Evolutionary conservation across 371 early-diverging fungal genomes (phyloP).

Genomic region (Mucor circinelloides): DNA sequence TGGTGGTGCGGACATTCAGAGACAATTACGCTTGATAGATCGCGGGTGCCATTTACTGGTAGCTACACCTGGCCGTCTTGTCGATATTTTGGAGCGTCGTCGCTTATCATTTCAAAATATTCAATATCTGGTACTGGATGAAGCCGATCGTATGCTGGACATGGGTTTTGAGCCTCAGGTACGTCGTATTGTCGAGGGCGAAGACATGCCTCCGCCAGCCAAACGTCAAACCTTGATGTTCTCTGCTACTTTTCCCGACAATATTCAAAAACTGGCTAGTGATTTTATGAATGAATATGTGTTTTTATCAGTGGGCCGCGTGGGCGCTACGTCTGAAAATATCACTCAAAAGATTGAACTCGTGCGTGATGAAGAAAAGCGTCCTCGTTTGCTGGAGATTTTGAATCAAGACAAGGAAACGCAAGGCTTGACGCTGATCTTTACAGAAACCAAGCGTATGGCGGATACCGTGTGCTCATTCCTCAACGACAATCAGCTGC

Average conservation of each 20-base stretch:
- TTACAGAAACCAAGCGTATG: slow-evolving; percentile 98
- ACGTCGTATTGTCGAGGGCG: slow-evolving; percentile 92
- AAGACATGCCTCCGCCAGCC: slow-evolving; percentile 89
- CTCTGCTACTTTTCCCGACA: slow-evolving; percentile 96
- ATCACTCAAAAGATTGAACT: slow-evolving; percentile 86
- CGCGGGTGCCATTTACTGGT: slow-evolving; percentile 96
- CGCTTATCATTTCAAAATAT: slow-evolving; percentile 80
- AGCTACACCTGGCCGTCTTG: slow-evolving; percentile 98
- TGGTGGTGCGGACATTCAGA: slow-evolving; percentile 95
- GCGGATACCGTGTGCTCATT: slow-evolving; percentile 92
- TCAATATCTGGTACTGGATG: slow-evolving; percentile 95
- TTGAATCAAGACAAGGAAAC: slow-evolving; percentile 57
- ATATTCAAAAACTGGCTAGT: slow-evolving; percentile 92
- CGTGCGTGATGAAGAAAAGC: slow-evolving; percentile 82
- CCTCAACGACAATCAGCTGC: slow-evolving; percentile 65
- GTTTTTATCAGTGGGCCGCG: slow-evolving; percentile 93
- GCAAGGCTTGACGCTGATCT: slow-evolving; percentile 88
- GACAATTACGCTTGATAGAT: slow-evolving; percentile 87
- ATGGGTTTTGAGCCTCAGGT: slow-evolving; percentile 99
- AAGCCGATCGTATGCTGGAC: slow-evolving; percentile 99
- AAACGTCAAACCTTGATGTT: slow-evolving; percentile 96
- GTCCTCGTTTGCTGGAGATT: slow-evolving; percentile 76
- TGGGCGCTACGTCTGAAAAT: slow-evolving; percentile 96
- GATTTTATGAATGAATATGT: slow-evolving; percentile 95
- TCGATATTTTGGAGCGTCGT: slow-evolving; percentile 94